Evolutionary conservation across 2,329 filamentous ascomycete genomes (phyloP).

Genomic region (Clarireedia monteithiana): DNA sequence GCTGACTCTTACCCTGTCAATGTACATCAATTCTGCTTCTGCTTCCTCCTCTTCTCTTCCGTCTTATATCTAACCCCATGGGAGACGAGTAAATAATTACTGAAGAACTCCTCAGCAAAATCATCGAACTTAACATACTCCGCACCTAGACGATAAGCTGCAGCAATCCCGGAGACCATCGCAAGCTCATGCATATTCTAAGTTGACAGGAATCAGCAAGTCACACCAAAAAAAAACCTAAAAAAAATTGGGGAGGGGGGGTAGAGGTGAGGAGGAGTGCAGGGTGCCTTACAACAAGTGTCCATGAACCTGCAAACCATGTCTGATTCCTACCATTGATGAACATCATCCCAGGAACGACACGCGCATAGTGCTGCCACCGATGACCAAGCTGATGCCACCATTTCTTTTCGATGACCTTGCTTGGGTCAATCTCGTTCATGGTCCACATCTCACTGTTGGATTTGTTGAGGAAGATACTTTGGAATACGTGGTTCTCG

Average conservation of each 20-base stretch:
- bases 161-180: conserved; percentile 62
- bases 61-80: conserved; percentile 35
- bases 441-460: conserved; percentile 50
- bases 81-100: conserved; percentile 39
- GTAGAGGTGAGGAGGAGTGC: not conserved
- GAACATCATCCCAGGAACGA: conserved; percentile 66
- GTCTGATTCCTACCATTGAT: conserved; percentile 59
- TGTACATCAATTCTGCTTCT: conserved; percentile 10
- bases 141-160: conserved; percentile 61
- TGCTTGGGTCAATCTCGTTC: conserved; percentile 48
- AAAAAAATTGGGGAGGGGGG: not conserved
- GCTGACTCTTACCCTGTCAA: no score
- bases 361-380: conserved; percentile 55
- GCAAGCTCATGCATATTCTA: conserved; percentile 64
- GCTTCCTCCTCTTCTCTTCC: conserved; percentile 23
- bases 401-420: conserved; percentile 57
- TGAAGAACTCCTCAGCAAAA: conserved; percentile 40
- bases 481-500: conserved; percentile 32
- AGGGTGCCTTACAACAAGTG: conserved; percentile 22
- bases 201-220: not conserved
- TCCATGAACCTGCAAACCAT: conserved; percentile 26
- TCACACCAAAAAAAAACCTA: not conserved
- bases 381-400: conserved; percentile 55
- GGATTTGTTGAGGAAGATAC: conserved; percentile 55
- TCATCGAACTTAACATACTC: conserved; percentile 53